phyloP scores from a whole-genome alignment of 441 rosid genomes.

The Erodium texanum region DNA sequence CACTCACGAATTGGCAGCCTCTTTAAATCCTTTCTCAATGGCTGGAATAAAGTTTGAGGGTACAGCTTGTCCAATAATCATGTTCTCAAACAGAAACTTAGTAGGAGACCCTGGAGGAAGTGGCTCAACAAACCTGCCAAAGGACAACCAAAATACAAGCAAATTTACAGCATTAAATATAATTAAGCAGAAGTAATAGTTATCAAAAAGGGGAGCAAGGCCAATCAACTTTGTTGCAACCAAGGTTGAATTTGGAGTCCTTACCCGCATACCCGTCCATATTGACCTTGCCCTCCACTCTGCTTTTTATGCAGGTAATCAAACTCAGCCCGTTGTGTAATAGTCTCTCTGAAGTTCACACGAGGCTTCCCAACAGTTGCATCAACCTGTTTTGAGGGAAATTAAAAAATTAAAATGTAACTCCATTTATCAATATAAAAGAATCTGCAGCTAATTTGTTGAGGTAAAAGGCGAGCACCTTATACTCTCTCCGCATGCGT shows the following conservation, averaged over 20 bases:
- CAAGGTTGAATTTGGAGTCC: constrained; percentile 17
- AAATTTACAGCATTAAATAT: background rate
- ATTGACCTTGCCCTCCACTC: constrained; percentile 97
- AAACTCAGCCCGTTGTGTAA: constrained; percentile 77
- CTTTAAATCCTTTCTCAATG: constrained; percentile 94
- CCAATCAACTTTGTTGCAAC: background rate
- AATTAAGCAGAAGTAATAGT: background rate
- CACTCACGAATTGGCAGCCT: constrained; percentile 92
- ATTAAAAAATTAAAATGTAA: background rate
- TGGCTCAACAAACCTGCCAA: constrained; percentile 70
- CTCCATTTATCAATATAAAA: constrained; percentile 3
- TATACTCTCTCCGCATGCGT: constrained; percentile 88
- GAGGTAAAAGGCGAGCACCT: constrained; percentile 35
- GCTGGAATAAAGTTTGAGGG: constrained; percentile 91
- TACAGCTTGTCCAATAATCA: constrained; percentile 89
- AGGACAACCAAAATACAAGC: constrained; percentile 10
- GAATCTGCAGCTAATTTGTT: constrained; percentile 6
- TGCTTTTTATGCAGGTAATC: constrained; percentile 98
- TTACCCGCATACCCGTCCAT: constrained; percentile 87
- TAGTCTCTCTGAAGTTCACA: constrained; percentile 91
- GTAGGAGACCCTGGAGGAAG: constrained; percentile 50
- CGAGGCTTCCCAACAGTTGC: constrained; percentile 97
- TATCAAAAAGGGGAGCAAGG: background rate
- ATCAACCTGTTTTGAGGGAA: constrained; percentile 51
- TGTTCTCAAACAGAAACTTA: constrained; percentile 86